A percentile compares a stretch with the other conserved stretches of the same genome.
Conservation (phyloP, 495 filamentous ascomycete species). For the Massariosphaeria phaeospora region DNA sequence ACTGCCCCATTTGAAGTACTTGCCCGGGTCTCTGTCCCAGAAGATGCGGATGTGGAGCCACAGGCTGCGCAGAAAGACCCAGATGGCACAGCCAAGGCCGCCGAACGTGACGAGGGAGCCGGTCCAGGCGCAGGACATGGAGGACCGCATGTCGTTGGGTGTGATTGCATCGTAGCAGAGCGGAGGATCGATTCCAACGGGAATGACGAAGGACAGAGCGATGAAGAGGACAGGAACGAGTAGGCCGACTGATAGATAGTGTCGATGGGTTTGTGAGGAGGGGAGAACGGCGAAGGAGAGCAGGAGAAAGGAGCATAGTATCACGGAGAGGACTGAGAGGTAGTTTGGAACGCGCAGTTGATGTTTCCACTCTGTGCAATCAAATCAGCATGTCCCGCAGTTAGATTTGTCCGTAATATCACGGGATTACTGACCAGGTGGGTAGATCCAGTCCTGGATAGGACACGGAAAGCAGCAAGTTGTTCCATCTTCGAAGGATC, state of each 20-base stretch:
- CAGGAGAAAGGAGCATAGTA: constrained; percentile 39
- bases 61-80: constrained; percentile 40
- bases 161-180: constrained; percentile 40
- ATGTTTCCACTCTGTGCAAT: constrained; percentile 23
- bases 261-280: constrained; percentile 32
- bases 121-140: constrained; percentile 38
- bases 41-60: constrained; percentile 42
- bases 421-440: constrained; percentile 23
- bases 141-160: constrained; percentile 37
- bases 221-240: constrained; percentile 36
- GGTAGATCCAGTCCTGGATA: constrained; percentile 36
- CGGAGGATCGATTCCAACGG: constrained; percentile 31
- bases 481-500: constrained; percentile 19
- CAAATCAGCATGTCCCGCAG: background rate
- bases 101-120: constrained; percentile 36
- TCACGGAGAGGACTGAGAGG: constrained; percentile 36
- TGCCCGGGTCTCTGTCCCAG: constrained; percentile 38
- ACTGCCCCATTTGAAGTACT: constrained; percentile 32
- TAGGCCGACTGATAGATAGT: constrained; percentile 39
- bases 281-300: constrained; percentile 39
- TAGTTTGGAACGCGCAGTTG: constrained; percentile 36
- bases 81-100: constrained; percentile 34
- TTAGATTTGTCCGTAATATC: constrained; percentile 1
- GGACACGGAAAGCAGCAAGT: constrained; percentile 41
- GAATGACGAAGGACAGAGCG: constrained; percentile 38